Percentiles rank a stretch among this genome's conserved stretches.
Conservation (phyloP, 768 basidiomycete genomes). For the Leccinum boreale region DNA sequence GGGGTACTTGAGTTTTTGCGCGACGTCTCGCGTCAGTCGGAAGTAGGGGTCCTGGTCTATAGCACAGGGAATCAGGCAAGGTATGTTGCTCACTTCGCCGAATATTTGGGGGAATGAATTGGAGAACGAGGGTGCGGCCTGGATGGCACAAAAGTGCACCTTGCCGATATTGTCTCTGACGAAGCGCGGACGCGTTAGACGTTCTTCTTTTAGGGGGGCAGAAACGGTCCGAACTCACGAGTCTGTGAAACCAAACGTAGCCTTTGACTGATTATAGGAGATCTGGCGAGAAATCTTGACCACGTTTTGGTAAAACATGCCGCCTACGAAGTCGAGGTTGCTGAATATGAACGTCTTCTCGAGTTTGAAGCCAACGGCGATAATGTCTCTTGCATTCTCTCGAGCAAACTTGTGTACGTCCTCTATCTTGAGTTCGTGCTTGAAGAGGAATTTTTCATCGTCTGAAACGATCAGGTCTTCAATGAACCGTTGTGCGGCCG, state of each 20-base stretch:
- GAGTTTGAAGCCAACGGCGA: constrained; percentile 89
- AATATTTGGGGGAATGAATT: constrained; percentile 99
- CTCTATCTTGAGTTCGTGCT: constrained; percentile 88
- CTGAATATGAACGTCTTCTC: constrained; percentile 98
- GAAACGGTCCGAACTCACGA: constrained; percentile 57
- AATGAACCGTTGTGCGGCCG: not conserved
- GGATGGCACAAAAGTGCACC: constrained; percentile 92
- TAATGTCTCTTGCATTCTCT: constrained; percentile 92
- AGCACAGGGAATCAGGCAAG: constrained; percentile 94
- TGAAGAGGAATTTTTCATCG: constrained; percentile 99
- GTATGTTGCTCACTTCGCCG: constrained; percentile 75
- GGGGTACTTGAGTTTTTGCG: constrained; percentile 89
- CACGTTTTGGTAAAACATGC: constrained; percentile 91
- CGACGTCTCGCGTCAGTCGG: constrained; percentile 95
- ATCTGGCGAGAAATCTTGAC: constrained; percentile 91
- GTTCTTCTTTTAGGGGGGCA: not conserved
- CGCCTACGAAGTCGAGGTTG: constrained; percentile 85
- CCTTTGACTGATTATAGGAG: constrained; percentile 89
- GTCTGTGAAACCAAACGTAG: constrained; percentile 95
- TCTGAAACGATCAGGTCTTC: constrained; percentile 43
- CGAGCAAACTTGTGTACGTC: constrained; percentile 79
- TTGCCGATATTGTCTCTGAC: constrained; percentile 96
- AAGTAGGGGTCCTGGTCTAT: constrained; percentile 99
- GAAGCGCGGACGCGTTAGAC: not conserved
- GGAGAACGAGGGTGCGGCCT: constrained; percentile 95